phyloP scores from a whole-genome alignment of 1,284 basidiomycete species.

The Irpex sp. region DNA sequence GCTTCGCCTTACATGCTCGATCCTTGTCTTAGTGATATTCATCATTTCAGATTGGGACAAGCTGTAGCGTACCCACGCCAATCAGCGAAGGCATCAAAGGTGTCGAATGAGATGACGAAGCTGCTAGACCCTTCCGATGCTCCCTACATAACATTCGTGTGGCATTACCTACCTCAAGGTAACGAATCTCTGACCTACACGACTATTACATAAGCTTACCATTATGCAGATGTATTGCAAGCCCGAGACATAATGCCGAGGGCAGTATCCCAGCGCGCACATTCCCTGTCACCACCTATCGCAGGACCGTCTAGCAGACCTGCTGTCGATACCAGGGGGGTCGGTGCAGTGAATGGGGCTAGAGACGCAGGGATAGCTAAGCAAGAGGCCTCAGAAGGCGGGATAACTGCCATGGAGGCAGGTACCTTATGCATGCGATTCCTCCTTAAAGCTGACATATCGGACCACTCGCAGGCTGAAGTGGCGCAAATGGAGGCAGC shows the following conservation, averaged over 20 bases:
- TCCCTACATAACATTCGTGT: neutral
- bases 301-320: neutral
- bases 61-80: neutral
- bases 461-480: neutral
- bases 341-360: neutral
- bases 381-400: neutral
- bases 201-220: neutral
- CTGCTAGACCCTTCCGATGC: neutral
- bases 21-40: neutral
- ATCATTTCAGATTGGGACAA: neutral
- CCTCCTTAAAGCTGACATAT: neutral
- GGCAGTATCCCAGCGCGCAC: neutral
- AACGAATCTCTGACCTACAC: neutral
- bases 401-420: neutral
- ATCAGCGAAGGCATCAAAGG: neutral
- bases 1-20: neutral
- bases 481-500: neutral
- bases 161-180: neutral
- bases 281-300: neutral
- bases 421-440: neutral
- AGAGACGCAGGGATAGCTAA: neutral
- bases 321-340: neutral
- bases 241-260: neutral
- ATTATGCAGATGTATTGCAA: neutral
- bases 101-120: neutral